Conservation (phyloP, 83 land plant genomes). For the Diphasiastrum complanatum region DNA sequence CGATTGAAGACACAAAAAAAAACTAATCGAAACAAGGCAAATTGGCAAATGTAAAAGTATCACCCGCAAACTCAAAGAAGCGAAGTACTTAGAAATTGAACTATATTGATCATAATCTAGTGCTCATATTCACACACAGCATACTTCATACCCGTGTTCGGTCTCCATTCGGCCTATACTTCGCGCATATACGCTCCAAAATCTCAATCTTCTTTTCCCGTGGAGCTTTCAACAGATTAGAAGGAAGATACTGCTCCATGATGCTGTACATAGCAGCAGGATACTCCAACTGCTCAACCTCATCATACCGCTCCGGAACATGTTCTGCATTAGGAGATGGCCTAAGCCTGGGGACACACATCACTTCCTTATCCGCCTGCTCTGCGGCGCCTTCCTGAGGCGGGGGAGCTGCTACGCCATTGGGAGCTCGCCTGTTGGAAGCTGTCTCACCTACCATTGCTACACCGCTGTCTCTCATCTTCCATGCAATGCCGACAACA, state of each 20-base stretch:
- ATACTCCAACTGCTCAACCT: constrained; percentile 51
- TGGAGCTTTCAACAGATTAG: constrained; percentile 37
- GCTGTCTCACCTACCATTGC: too few species aligned
- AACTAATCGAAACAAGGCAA: too few species aligned
- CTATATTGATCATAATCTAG: background rate
- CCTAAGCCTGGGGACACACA: constrained; percentile 39
- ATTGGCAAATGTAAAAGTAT: too few species aligned
- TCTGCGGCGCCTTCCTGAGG: constrained; percentile 12
- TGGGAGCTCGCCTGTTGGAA: too few species aligned
- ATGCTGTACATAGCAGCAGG: constrained; percentile 56
- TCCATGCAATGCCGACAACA: too few species aligned
- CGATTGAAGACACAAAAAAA: too few species aligned
- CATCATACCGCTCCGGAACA: constrained; percentile 63
- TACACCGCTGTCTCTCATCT: too few species aligned
- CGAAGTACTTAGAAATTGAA: background rate
- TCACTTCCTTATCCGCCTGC: constrained; percentile 9
- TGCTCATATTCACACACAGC: background rate
- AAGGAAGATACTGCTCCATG: constrained; percentile 68
- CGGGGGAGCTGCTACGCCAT: too few species aligned
- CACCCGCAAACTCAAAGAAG: too few species aligned
- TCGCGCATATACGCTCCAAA: constrained; percentile 46
- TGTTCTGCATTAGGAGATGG: constrained; percentile 53
- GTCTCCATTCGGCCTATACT: constrained; percentile 64
- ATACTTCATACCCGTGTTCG: constrained; percentile 48
- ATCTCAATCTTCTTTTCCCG: constrained; percentile 51